Evolutionary conservation across 2,329 filamentous ascomycete genomes (phyloP).

Genomic region (Epichloe uncinata): DNA sequence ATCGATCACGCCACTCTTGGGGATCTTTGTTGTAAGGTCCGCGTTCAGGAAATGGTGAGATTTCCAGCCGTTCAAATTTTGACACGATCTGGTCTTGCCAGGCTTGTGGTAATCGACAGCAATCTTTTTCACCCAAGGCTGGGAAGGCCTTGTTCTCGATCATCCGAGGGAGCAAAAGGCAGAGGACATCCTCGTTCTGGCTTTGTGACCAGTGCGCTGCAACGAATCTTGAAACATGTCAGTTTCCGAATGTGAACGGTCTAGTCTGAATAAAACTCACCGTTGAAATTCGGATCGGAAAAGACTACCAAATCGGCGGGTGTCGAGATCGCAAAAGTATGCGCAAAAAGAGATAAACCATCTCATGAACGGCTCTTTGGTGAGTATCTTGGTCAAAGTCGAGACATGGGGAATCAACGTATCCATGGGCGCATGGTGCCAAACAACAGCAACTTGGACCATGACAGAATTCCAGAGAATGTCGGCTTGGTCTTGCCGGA

Average conservation of each 20-base stretch:
- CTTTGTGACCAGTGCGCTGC: slow-evolving; percentile 56
- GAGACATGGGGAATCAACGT: slow-evolving; percentile 58
- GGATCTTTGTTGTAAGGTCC: slow-evolving; percentile 49
- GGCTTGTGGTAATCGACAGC: slow-evolving; percentile 44
- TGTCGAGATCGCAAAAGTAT: slow-evolving; percentile 60
- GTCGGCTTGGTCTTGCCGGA: slow-evolving; percentile 22
- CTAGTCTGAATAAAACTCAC: slow-evolving; percentile 27
- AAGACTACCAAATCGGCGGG: slow-evolving; percentile 63
- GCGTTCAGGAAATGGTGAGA: slow-evolving; percentile 51
- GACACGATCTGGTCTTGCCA: slow-evolving; percentile 64
- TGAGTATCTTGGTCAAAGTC: slow-evolving; percentile 50
- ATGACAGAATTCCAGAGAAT: slow-evolving; percentile 45
- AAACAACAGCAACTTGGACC: slow-evolving; percentile 50
- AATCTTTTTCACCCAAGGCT: slow-evolving; percentile 35
- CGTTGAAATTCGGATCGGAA: slow-evolving; percentile 71
- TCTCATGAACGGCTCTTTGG: slow-evolving; percentile 48
- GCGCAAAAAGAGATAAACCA: slow-evolving; percentile 81
- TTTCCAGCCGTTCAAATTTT: slow-evolving; percentile 53
- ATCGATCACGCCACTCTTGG: slow-evolving; percentile 47
- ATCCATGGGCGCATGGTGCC: slow-evolving; percentile 69
- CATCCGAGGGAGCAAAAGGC: slow-evolving; percentile 54
- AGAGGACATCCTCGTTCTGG: slow-evolving; percentile 53
- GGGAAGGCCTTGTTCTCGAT: slow-evolving; percentile 42
- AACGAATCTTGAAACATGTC: slow-evolving; percentile 52
- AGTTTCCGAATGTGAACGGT: slow-evolving; percentile 3